Conservation (phyloP, 129 eudicot genomes). For the Ambrosia trifida region DNA sequence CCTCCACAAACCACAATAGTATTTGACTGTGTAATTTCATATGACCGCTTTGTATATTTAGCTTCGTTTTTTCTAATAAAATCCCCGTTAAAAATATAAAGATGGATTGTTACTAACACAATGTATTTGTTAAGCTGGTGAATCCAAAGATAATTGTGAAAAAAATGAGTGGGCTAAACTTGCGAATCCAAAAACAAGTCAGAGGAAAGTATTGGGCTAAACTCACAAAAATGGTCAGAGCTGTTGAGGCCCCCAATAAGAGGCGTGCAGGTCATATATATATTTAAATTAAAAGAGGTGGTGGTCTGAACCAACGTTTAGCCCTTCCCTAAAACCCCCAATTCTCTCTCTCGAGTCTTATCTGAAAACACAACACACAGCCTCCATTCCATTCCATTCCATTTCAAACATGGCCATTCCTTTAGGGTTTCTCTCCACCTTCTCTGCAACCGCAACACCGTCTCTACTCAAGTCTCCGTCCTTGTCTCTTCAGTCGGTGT, state of each 20-base stretch:
- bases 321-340: conserved; percentile 6
- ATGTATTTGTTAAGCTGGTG: too few relatives aligned
- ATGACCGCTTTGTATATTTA: too few relatives aligned
- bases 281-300: neutral
- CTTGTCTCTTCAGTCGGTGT: neutral
- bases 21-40: too few relatives aligned
- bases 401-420: conserved; percentile 28
- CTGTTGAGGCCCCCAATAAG: conserved; percentile 8
- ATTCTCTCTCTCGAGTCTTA: neutral
- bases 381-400: neutral
- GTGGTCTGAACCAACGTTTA: neutral
- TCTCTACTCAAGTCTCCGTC: conserved; percentile 22
- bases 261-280: conserved; percentile 2
- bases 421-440: conserved; percentile 33
- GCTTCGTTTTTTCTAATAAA: too few relatives aligned
- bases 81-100: too few relatives aligned
- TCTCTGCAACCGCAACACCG: conserved; percentile 25
- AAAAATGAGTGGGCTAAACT: too few relatives aligned
- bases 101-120: too few relatives aligned
- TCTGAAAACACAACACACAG: neutral
- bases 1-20: too few relatives aligned
- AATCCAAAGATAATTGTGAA: too few relatives aligned
- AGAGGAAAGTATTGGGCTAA: too few relatives aligned
- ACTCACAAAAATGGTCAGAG: too few relatives aligned
- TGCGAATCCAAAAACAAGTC: too few relatives aligned